These are phyloP conservation scores for Entomortierella chlamydospora DNA, from an alignment of 192 early-diverging fungal species.

Conservation along the genomic window DNA sequence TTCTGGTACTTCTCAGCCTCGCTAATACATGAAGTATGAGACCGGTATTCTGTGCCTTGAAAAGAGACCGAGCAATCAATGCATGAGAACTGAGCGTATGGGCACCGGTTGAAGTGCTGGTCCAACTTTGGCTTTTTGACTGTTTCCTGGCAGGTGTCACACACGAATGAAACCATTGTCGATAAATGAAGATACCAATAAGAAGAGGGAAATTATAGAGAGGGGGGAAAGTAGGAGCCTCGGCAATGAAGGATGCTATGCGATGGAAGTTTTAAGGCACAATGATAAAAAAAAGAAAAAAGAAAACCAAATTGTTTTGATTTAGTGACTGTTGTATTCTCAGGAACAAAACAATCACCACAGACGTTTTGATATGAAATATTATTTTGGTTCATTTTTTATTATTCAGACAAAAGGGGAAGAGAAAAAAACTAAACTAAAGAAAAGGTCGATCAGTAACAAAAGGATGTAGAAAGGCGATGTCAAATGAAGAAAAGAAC, in stretches of 20 bases:
- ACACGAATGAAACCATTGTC: slow-evolving; percentile 72
- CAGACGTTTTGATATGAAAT: too few relatives aligned
- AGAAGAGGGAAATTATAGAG: neutral
- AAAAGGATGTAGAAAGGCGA: too few relatives aligned
- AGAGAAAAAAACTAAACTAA: slow-evolving; percentile 16
- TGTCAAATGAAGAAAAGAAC: too few relatives aligned
- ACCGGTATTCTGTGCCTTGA: slow-evolving; percentile 76
- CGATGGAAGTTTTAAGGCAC: neutral
- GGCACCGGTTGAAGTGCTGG: slow-evolving; percentile 85
- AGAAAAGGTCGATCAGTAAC: too few relatives aligned
- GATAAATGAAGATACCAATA: neutral
- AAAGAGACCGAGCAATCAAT: slow-evolving; percentile 93
- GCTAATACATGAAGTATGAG: slow-evolving; percentile 90
- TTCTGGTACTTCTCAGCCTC: slow-evolving; percentile 97
- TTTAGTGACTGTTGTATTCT: too few relatives aligned
- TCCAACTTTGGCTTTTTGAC: slow-evolving; percentile 97
- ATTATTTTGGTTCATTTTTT: too few relatives aligned
- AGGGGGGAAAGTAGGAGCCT: neutral
- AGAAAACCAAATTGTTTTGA: too few relatives aligned
- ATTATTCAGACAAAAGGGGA: too few relatives aligned
- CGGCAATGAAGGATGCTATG: too few relatives aligned
- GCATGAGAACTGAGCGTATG: slow-evolving; percentile 86
- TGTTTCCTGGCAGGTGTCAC: slow-evolving; percentile 82
- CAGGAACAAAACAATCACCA: too few relatives aligned
- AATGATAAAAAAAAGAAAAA: slow-evolving; percentile 12